These are phyloP conservation scores for Extremus antarcticus DNA, from an alignment of 495 filamentous ascomycete genomes.

Conservation along the genomic window DNA sequence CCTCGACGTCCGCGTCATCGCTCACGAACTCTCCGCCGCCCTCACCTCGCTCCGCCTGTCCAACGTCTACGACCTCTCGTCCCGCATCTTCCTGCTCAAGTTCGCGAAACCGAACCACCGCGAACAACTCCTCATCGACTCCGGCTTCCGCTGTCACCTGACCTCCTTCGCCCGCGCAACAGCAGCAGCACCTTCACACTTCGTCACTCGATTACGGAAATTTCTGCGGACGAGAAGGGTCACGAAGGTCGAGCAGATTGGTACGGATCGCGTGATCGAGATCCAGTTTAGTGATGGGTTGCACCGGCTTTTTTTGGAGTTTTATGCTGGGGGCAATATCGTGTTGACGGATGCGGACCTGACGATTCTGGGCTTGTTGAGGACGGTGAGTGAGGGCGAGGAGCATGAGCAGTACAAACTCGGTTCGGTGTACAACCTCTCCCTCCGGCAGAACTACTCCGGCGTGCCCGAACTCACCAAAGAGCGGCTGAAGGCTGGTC, in stretches of 20 bases:
- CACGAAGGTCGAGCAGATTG: slow-evolving; percentile 71
- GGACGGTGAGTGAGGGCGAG: slow-evolving; percentile 69
- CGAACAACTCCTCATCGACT: slow-evolving; percentile 83
- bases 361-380: slow-evolving; percentile 65
- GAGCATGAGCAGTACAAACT: slow-evolving; percentile 60
- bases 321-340: slow-evolving; percentile 93
- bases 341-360: slow-evolving; percentile 76
- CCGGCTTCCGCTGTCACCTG: slow-evolving; percentile 90
- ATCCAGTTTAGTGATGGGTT: slow-evolving; percentile 83
- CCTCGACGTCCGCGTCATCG: slow-evolving; percentile 83
- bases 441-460: slow-evolving; percentile 68
- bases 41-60: slow-evolving; percentile 69
- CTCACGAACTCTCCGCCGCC: slow-evolving; percentile 71
- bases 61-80: slow-evolving; percentile 84
- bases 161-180: slow-evolving; percentile 80
- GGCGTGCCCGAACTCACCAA: slow-evolving; percentile 64
- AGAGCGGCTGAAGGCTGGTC: slow-evolving; percentile 55
- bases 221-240: slow-evolving; percentile 74
- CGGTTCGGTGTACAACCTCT: slow-evolving; percentile 67
- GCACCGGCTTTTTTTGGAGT: slow-evolving; percentile 83
- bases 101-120: slow-evolving; percentile 73
- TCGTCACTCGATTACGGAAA: slow-evolving; percentile 77
- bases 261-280: slow-evolving; percentile 87
- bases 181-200: slow-evolving; percentile 67
- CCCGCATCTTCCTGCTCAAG: slow-evolving; percentile 91